Evolutionary conservation across 306 rosid genomes (phyloP).

Genomic region (Glycine soja): DNA sequence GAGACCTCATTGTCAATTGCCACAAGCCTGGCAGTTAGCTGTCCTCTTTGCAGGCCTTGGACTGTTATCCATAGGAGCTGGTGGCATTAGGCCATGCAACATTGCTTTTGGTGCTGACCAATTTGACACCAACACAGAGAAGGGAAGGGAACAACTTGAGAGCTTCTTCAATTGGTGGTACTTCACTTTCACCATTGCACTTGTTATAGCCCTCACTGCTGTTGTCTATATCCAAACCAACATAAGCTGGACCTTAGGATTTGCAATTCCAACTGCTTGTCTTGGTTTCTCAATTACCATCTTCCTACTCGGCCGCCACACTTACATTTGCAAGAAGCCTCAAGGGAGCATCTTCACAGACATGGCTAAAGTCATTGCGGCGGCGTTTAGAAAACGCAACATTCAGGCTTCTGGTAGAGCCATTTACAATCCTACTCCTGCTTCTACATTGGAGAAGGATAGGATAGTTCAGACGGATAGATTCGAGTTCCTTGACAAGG

Average conservation of each 20-base stretch:
- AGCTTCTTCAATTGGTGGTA: constrained; percentile 97
- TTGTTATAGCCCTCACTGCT: constrained; percentile 67
- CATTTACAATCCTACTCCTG: constrained; percentile 55
- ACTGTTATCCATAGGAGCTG: constrained; percentile 76
- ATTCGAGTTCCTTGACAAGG: constrained; percentile 70
- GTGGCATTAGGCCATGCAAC: constrained; percentile 89
- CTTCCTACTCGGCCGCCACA: constrained; percentile 66
- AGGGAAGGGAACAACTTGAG: constrained; percentile 69
- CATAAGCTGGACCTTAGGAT: constrained; percentile 77
- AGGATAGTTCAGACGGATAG: constrained; percentile 60
- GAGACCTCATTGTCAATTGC: constrained; percentile 52
- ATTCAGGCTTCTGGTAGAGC: constrained; percentile 13
- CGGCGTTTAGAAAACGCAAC: constrained; percentile 60
- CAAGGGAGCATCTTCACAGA: constrained; percentile 70
- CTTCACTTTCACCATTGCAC: constrained; percentile 75
- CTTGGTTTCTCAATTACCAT: constrained; percentile 65
- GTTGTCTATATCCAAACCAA: constrained; percentile 83
- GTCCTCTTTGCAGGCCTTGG: constrained; percentile 67
- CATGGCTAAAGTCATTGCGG: constrained; percentile 63
- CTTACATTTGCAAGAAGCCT: constrained; percentile 65
- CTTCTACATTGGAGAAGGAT: neutral
- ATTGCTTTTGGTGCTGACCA: constrained; percentile 90
- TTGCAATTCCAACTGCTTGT: constrained; percentile 71
- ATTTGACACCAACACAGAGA: constrained; percentile 67
- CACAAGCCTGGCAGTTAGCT: constrained; percentile 68